These are phyloP conservation scores for Citrullus colocynthis DNA, from an alignment of 306 rosid species.

Conservation along the genomic window DNA sequence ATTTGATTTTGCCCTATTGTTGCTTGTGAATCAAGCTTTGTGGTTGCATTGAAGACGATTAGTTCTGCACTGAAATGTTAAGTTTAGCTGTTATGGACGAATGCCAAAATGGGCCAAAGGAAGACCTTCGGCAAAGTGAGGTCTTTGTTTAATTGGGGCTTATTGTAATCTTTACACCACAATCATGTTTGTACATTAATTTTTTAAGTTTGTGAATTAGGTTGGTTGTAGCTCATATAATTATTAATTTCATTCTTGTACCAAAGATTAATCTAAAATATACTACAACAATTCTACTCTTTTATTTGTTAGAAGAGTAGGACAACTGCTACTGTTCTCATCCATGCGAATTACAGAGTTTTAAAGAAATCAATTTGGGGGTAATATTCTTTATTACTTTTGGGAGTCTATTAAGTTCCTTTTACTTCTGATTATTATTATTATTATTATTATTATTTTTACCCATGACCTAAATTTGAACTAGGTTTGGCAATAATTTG, in stretches of 20 bases:
- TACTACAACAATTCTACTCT: too few relatives aligned
- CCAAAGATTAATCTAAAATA: too few relatives aligned
- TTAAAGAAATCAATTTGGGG: too few relatives aligned
- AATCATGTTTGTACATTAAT: not conserved
- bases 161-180: not conserved
- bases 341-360: too few relatives aligned
- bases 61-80: slow-evolving; percentile 84
- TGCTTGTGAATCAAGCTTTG: slow-evolving; percentile 44
- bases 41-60: slow-evolving; percentile 78
- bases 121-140: slow-evolving; percentile 20
- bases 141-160: slow-evolving; percentile 4
- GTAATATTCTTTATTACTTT: too few relatives aligned
- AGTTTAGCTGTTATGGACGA: slow-evolving; percentile 67
- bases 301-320: too few relatives aligned
- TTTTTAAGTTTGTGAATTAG: not conserved
- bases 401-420: too few relatives aligned
- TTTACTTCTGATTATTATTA: too few relatives aligned
- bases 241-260: not conserved
- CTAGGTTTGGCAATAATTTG: too few relatives aligned
- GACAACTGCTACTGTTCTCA: too few relatives aligned
- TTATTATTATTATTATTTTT: too few relatives aligned
- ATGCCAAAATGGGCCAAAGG: slow-evolving; percentile 28
- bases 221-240: not conserved
- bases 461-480: too few relatives aligned
- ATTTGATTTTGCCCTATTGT: slow-evolving; percentile 9